A percentile compares a stretch with the other conserved stretches of the same genome.
These are phyloP conservation scores for Cladosporium sphaerospermum DNA, from an alignment of 2,329 filamentous ascomycete genomes.

Conservation along the genomic window DNA sequence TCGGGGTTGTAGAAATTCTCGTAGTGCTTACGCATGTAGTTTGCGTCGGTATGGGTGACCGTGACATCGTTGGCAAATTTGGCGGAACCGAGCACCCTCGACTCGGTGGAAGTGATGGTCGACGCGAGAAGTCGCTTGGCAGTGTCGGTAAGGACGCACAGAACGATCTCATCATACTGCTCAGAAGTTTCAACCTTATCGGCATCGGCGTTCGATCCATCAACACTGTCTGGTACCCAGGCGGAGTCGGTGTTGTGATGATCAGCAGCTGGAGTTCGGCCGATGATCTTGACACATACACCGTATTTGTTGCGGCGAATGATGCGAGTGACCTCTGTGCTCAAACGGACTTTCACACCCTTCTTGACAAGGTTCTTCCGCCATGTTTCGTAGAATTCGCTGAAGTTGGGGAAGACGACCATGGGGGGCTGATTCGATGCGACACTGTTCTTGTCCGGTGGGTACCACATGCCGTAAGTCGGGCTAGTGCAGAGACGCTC, in stretches of 20 bases:
- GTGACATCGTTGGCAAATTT: slow-evolving; percentile 66
- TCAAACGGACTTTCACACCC: slow-evolving; percentile 52
- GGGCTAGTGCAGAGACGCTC: slow-evolving; percentile 46
- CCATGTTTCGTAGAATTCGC: slow-evolving; percentile 57
- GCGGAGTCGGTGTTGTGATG: slow-evolving; percentile 41
- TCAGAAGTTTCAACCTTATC: slow-evolving; percentile 40
- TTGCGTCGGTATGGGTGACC: slow-evolving; percentile 59
- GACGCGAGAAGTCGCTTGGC: slow-evolving; percentile 54
- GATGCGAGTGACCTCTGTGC: slow-evolving; percentile 51
- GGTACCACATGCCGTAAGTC: slow-evolving; percentile 56
- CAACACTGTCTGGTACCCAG: slow-evolving; percentile 33
- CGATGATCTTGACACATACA: slow-evolving; percentile 45
- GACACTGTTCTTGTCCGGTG: slow-evolving; percentile 42
- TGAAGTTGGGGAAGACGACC: slow-evolving; percentile 59
- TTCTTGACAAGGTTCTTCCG: slow-evolving; percentile 46
- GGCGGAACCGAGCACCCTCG: slow-evolving; percentile 62
- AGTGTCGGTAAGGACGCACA: slow-evolving; percentile 55
- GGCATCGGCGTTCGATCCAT: slow-evolving; percentile 34
- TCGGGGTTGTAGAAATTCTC: slow-evolving; percentile 53
- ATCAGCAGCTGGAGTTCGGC: slow-evolving; percentile 37
- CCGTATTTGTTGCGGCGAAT: slow-evolving; percentile 46
- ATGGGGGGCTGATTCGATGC: slow-evolving; percentile 48
- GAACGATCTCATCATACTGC: slow-evolving; percentile 59
- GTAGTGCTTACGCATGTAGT: slow-evolving; percentile 64
- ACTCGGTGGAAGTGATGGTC: slow-evolving; percentile 56